Evolutionary conservation across 345 rosid genomes (phyloP).

Genomic region (Excoecaria cochinchinensis): DNA sequence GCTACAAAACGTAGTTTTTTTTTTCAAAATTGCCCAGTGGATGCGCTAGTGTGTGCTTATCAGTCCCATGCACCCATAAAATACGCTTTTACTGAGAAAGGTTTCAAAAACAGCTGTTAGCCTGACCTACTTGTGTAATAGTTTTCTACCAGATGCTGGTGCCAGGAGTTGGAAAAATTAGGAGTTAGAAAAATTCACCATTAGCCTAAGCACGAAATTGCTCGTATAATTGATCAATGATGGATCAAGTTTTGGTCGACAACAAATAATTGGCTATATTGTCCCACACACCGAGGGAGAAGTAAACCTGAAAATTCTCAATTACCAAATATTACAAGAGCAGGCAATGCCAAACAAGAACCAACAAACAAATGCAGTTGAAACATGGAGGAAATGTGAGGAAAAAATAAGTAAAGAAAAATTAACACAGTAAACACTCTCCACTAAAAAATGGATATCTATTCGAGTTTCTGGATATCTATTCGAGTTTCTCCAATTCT

Average conservation of each 20-base stretch:
- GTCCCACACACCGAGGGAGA: not conserved
- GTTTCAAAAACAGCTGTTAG: not conserved
- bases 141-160: not conserved
- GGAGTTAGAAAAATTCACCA: not conserved
- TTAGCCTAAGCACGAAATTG: not conserved
- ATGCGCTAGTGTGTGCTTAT: too few species aligned
- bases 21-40: too few species aligned
- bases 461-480: conserved; percentile 76
- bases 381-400: not conserved
- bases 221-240: not conserved
- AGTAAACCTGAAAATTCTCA: not conserved
- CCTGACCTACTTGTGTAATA: not conserved
- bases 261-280: not conserved
- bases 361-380: conserved; percentile 15
- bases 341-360: conserved; percentile 13
- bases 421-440: conserved; percentile 2
- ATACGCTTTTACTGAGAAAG: too few species aligned
- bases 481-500: conserved; percentile 90
- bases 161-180: not conserved
- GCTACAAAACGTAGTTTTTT: too few species aligned
- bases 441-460: conserved; percentile 16
- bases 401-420: conserved; percentile 12
- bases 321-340: conserved; percentile 9
- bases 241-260: not conserved
- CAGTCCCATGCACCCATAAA: too few species aligned